Conservation (phyloP, 1,284 basidiomycete genomes). For the Fomitopsis schrenkii region DNA sequence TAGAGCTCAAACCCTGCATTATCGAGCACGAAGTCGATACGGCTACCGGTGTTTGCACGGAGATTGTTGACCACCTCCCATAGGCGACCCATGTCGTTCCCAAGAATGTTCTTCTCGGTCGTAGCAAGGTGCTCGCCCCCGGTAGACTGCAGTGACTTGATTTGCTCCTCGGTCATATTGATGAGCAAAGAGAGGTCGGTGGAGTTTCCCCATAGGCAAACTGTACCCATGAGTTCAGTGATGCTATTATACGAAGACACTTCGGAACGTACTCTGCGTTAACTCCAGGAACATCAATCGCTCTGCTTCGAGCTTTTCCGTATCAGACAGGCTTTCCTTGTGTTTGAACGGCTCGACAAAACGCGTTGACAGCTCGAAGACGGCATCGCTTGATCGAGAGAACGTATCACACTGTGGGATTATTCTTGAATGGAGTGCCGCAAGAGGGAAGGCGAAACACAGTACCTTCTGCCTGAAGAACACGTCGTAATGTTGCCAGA, state of each 20-base stretch:
- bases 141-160: constrained; percentile 95
- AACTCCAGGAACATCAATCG: constrained; percentile 92
- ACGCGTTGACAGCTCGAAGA: constrained; percentile 92
- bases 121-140: constrained; percentile 94
- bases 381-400: constrained; percentile 87
- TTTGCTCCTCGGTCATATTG: constrained; percentile 99
- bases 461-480: constrained; percentile 87
- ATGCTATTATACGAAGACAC: no score
- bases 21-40: constrained; percentile 88
- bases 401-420: constrained; percentile 84
- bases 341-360: constrained; percentile 86
- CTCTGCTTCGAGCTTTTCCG: constrained; percentile 71
- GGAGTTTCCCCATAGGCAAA: constrained; percentile 95
- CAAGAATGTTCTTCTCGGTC: constrained; percentile 94
- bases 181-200: constrained; percentile 95
- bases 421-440: not conserved
- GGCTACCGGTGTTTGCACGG: constrained; percentile 67
- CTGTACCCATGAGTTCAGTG: constrained; percentile 32
- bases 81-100: constrained; percentile 76
- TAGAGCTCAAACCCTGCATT: constrained; percentile 95
- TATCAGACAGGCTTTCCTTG: constrained; percentile 47
- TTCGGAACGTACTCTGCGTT: constrained; percentile 56
- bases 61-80: constrained; percentile 82
- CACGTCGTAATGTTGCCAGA: constrained; percentile 87
- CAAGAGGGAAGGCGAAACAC: not conserved